Evolutionary conservation across 2,329 filamentous ascomycete genomes (phyloP).

Genomic region (Leptographium flavum): DNA sequence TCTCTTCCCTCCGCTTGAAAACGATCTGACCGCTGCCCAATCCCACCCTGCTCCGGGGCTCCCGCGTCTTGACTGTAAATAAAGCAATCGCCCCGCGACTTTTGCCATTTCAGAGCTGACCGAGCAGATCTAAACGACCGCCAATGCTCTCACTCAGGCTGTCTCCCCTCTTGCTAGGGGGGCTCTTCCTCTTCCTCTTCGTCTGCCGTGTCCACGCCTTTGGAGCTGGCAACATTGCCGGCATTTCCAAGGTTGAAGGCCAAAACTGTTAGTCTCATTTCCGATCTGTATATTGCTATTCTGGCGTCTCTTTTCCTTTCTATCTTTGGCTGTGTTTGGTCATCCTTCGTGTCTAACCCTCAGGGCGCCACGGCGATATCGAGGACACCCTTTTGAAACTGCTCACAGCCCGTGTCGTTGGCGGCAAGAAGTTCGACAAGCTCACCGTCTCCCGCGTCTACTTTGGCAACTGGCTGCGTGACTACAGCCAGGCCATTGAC

Average conservation of each 20-base stretch:
- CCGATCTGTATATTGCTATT: no score
- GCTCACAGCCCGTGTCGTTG: slow-evolving; percentile 43
- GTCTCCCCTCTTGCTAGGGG: slow-evolving; percentile 35
- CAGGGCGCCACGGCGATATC: slow-evolving; percentile 79
- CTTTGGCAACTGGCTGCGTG: slow-evolving; percentile 89
- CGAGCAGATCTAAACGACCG: no score
- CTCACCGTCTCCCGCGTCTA: slow-evolving; percentile 80
- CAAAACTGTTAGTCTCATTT: slow-evolving; percentile 57
- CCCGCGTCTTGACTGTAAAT: not conserved
- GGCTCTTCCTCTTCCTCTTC: slow-evolving; percentile 50
- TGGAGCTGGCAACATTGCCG: slow-evolving; percentile 78
- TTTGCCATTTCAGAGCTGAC: not conserved
- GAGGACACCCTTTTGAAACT: slow-evolving; percentile 77
- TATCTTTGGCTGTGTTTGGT: not conserved
- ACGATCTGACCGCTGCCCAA: not conserved
- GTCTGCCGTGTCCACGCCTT: slow-evolving; percentile 61
- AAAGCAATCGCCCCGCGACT: not conserved
- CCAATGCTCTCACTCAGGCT: slow-evolving; percentile 34
- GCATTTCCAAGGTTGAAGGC: slow-evolving; percentile 66
- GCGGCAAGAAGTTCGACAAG: slow-evolving; percentile 74
- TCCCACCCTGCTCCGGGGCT: not conserved
- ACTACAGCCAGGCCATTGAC: slow-evolving; percentile 90
- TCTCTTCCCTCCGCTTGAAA: no score
- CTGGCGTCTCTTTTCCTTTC: no score
- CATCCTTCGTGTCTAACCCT: not conserved